Evolutionary conservation across 306 rosid genomes (phyloP), one percentile per base, ranked within the genome.

Genomic region (Quercus suber): DNA sequence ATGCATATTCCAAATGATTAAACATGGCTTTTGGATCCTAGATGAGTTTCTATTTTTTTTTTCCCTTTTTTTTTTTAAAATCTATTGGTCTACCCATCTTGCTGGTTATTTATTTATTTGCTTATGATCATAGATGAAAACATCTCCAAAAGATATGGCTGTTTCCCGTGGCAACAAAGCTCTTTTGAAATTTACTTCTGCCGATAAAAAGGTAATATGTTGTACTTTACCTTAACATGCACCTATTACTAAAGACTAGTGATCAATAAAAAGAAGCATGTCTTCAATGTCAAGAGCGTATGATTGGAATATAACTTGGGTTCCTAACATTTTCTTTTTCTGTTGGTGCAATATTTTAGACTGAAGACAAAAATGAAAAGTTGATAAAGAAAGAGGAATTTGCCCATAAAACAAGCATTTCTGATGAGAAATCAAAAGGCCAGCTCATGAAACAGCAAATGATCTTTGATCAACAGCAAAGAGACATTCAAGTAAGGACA

Each of bases 381-480:
- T 85, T 69, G 20, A 82, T 82, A 37, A 88, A 84, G 84, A 87
- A 82, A 73, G 93, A 87, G 49, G 84, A 80, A 68, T 35, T 6
- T 23, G 33, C 70, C 55, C 89, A 85, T 69, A 84, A 82, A 75
- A 81, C 53, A 51, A 71, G 63, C 71, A 77, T 88, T 45, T 75
- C 86, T 28, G 89, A 87, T 18, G 93, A 91, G 88, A 87, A 89
- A 73, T 82, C 86, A 15, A 87, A 88, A 80, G 71, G 76, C 55
- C 82, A 79, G 82, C 88, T 85, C 63, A 73, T 84, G 69, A 91
- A 87, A 82, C 89, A 91, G 78, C 79, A 91, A 82, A 82, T 75
- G 85, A 85, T 86, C 57, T 94, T 92, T 77, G 93, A 94, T 88
- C 87, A 85, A 76, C 97, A 93, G 74, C 92, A 92, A 76, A 87